Conservation (phyloP, 2,329 filamentous ascomycete genomes). For the Penicillium italicum region DNA sequence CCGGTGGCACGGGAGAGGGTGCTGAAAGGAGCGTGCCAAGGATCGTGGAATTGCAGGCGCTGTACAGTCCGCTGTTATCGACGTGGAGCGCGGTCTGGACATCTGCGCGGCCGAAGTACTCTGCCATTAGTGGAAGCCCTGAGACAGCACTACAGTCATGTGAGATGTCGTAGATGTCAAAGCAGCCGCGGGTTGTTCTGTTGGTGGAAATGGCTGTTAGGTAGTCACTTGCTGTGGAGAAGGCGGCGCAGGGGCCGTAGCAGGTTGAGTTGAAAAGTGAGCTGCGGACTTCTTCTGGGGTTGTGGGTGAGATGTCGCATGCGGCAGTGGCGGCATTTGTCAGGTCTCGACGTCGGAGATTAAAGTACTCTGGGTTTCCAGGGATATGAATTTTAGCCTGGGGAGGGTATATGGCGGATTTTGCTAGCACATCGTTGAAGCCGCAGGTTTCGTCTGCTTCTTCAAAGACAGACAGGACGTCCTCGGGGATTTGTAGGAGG, state of each 20-base stretch:
- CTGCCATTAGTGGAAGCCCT: slow-evolving; percentile 21
- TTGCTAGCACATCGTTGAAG: slow-evolving; percentile 28
- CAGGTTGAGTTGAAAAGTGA: slow-evolving; percentile 37
- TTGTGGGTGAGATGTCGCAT: slow-evolving; percentile 28
- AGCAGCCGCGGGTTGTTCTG: slow-evolving; percentile 22
- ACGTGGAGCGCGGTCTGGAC: slow-evolving; percentile 35
- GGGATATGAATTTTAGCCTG: slow-evolving; percentile 30
- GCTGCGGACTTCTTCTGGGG: slow-evolving; percentile 20
- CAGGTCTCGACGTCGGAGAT: slow-evolving; percentile 21
- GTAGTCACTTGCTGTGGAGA: slow-evolving; percentile 34
- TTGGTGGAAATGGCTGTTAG: slow-evolving; percentile 18
- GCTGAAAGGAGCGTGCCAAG: slow-evolving; percentile 24
- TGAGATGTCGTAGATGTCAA: slow-evolving; percentile 35
- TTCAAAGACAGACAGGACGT: slow-evolving; percentile 29
- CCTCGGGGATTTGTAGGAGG: slow-evolving; percentile 25
- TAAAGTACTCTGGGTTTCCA: slow-evolving; percentile 31
- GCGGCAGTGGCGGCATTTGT: slow-evolving; percentile 12
- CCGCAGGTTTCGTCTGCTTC: slow-evolving; percentile 33
- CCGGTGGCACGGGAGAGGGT: slow-evolving; percentile 26
- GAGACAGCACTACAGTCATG: slow-evolving; percentile 31
- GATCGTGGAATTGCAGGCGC: slow-evolving; percentile 33
- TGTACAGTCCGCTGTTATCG: slow-evolving; percentile 18
- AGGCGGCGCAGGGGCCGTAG: slow-evolving; percentile 36
- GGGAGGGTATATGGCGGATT: slow-evolving; percentile 32
- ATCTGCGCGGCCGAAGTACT: slow-evolving; percentile 35